Evolutionary conservation across 257 asterid species (phyloP).

Genomic region (Handroanthus guayacan): DNA sequence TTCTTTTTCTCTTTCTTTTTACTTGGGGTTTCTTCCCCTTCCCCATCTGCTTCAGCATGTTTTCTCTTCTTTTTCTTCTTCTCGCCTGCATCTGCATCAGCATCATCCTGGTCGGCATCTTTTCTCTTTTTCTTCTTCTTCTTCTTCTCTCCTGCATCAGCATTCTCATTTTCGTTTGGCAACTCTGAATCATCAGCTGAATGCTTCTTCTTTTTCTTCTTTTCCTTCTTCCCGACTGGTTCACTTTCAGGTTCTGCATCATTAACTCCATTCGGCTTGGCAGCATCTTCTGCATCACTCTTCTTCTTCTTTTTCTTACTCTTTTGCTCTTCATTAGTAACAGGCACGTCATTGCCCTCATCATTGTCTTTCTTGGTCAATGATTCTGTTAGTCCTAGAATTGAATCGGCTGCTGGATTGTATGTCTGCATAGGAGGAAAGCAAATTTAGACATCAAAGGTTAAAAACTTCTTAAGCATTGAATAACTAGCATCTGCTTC

Average conservation of each 20-base stretch:
- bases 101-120: slow-evolving; percentile 40
- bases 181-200: slow-evolving; percentile 35
- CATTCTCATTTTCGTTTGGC: slow-evolving; percentile 36
- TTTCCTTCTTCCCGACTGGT: slow-evolving; percentile 50
- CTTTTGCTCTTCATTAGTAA: slow-evolving; percentile 46
- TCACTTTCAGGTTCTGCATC: slow-evolving; percentile 48
- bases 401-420: slow-evolving; percentile 81
- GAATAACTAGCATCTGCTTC: background rate
- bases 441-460: background rate
- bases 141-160: slow-evolving; percentile 41
- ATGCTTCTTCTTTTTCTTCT: slow-evolving; percentile 61
- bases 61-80: slow-evolving; percentile 81
- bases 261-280: slow-evolving; percentile 24
- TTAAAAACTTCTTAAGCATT: too few species aligned
- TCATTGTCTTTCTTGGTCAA: slow-evolving; percentile 43
- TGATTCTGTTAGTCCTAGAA: slow-evolving; percentile 54
- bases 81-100: slow-evolving; percentile 40
- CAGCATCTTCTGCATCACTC: slow-evolving; percentile 41
- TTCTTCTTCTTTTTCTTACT: slow-evolving; percentile 49
- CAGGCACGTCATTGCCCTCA: slow-evolving; percentile 36
- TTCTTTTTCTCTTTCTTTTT: slow-evolving; percentile 57
- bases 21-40: slow-evolving; percentile 42
- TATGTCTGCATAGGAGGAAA: slow-evolving; percentile 53
- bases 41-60: slow-evolving; percentile 53
- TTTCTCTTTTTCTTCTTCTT: slow-evolving; percentile 66